These are phyloP conservation scores for Colletotrichum gloeosporioides DNA, from an alignment of 2,329 filamentous ascomycete species.

Conservation along the genomic window DNA sequence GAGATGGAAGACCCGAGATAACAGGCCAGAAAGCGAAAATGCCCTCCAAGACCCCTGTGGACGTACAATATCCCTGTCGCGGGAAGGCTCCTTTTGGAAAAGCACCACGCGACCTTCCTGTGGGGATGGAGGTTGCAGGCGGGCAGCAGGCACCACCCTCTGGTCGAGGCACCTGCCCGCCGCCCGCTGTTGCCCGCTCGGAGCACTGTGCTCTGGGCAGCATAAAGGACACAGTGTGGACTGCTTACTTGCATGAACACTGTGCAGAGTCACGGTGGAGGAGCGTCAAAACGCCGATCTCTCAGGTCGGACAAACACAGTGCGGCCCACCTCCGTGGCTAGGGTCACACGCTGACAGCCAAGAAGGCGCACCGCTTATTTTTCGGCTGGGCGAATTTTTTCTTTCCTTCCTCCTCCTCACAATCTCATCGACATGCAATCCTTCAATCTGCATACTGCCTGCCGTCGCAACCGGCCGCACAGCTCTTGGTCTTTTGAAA, in stretches of 20 bases:
- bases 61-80: neutral
- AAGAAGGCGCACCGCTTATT: conserved; percentile 15
- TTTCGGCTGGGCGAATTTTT: neutral
- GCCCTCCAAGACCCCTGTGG: neutral
- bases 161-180: neutral
- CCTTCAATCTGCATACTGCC: neutral
- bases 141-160: neutral
- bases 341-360: neutral
- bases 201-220: neutral
- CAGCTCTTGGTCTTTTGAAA: neutral
- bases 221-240: neutral
- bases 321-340: neutral
- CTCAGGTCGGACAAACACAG: conserved; percentile 3
- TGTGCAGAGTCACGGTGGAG: neutral
- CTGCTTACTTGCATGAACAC: neutral
- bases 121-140: neutral
- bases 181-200: neutral
- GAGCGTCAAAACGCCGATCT: neutral
- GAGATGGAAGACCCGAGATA: neutral
- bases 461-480: neutral
- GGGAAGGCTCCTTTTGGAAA: neutral
- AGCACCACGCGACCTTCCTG: conserved; percentile 11
- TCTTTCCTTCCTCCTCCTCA: neutral
- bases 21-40: conserved; percentile 10
- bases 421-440: neutral